Evolutionary conservation across 2,329 filamentous ascomycete species (phyloP).

Genomic region (Exophiala mesophila): DNA sequence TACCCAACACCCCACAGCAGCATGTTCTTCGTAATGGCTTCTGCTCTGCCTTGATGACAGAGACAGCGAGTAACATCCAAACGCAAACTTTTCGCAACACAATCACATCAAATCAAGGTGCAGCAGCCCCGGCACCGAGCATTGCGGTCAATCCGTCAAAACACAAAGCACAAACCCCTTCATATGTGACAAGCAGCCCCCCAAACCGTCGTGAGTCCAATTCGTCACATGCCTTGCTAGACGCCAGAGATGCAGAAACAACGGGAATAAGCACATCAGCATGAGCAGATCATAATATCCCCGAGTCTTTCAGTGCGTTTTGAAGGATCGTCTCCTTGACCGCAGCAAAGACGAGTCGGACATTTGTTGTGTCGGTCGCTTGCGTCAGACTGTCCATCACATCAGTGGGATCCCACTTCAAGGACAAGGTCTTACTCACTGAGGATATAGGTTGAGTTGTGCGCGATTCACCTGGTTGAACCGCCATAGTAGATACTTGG

Average conservation of each 20-base stretch:
- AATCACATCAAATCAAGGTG: constrained; percentile 2
- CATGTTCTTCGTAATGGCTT: constrained; percentile 1
- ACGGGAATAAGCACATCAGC: too few relatives aligned
- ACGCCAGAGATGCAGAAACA: constrained; percentile 21
- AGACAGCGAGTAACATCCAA: constrained; percentile 6
- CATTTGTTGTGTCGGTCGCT: constrained; percentile 98
- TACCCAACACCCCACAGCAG: neutral
- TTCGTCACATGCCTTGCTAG: constrained; percentile 22
- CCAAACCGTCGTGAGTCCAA: constrained; percentile 18
- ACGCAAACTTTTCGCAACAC: constrained; percentile 20
- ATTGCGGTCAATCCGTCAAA: constrained; percentile 7
- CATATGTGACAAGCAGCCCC: constrained; percentile 7
- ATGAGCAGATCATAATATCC: constrained; percentile 80
- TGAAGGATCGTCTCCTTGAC: constrained; percentile 99
- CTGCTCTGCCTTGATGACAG: constrained; percentile 8
- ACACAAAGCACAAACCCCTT: constrained; percentile 5
- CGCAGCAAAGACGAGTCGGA: constrained; percentile 92
- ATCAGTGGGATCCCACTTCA: constrained; percentile 24
- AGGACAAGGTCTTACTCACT: constrained; percentile 58
- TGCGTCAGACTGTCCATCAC: constrained; percentile 74
- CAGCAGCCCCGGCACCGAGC: constrained; percentile 11
- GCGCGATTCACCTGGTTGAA: constrained; percentile 98
- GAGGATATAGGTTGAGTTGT: constrained; percentile 92
- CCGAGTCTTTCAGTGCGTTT: constrained; percentile 96
- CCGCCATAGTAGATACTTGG: constrained; percentile 95